phyloP scores from a whole-genome alignment of 306 rosid species.

The Pueraria montana region DNA sequence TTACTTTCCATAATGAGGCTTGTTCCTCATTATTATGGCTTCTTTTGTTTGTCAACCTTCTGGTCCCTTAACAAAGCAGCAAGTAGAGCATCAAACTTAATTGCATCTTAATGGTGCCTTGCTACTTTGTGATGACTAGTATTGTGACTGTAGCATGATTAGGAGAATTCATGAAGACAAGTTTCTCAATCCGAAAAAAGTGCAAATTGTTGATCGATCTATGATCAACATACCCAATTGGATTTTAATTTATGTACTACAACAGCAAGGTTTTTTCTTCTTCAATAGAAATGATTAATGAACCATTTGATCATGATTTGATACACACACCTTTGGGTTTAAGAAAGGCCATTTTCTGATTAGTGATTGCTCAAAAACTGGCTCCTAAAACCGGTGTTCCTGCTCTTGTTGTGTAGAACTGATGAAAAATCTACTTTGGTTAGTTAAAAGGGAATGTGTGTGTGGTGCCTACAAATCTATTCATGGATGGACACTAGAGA shows the following conservation, averaged over 20 bases:
- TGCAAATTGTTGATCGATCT: background rate
- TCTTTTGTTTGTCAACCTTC: background rate
- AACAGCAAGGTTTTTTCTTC: background rate
- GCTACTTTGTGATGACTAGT: background rate
- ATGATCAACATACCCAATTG: background rate
- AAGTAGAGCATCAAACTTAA: background rate
- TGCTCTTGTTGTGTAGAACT: background rate
- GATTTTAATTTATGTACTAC: background rate
- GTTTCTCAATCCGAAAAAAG: slow-evolving; percentile 14
- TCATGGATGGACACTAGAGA: slow-evolving; percentile 22
- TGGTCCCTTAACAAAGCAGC: background rate
- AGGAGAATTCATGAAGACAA: slow-evolving; percentile 7
- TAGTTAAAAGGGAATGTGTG: background rate
- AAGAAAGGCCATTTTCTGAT: slow-evolving; percentile 8
- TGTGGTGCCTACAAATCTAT: slow-evolving; percentile 11
- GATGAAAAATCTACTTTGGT: background rate
- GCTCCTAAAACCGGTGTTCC: background rate
- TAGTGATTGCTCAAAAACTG: background rate
- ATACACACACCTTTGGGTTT: background rate
- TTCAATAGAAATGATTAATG: background rate
- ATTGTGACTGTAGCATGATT: background rate
- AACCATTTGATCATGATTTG: background rate
- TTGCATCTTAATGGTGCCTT: background rate
- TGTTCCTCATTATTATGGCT: background rate
- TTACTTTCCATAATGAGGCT: background rate